Base-by-base conservation (phyloP, 768 basidiomycete species). In the Serendipita sp. region DNA sequence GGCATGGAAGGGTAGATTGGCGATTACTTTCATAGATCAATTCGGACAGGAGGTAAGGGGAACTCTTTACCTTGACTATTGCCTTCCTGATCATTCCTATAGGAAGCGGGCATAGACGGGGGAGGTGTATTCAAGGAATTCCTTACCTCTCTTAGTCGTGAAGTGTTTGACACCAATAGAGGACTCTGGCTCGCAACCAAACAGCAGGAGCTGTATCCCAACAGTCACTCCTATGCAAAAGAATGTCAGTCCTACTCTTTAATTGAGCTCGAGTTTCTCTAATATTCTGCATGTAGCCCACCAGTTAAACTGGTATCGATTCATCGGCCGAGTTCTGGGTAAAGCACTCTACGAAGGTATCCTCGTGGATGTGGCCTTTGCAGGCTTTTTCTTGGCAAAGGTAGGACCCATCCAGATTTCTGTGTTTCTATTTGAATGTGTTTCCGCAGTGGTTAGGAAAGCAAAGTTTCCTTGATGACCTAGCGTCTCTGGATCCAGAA, bases 101-200 rank as follows among this genome's bases (percentile, higher is more conserved):
- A 89, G 88, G 73, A 60, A 32, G 85, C 86, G 16, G 95, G 94
- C 0, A 95, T 98, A 37, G 95, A 97, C 68, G 94, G 95, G 1
- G 94, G 96, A 2, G 96, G 96, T 0, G 86, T 98, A 3, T 98
- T 96, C 79, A 99, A 98, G 73, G 96, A 98, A 73, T 96, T 98
- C 69, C 82, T 98, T 70, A 99, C 93, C 1, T 72, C 72, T 76
- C 38, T 79, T 64, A 68, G 77, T 70, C 2, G 32, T 70, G 95
- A 98, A 72, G 95, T 89, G 0, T 98, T 99, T 67, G 92, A 99
- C 70, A 87, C 89, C 1, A 85, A 98, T 70, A 84, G 92, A 3
- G 96, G 96, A 8, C 76, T 99, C 3, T 99, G 96, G 96, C 78
- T 95, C 32, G 84, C 83, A 32, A 99, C 86, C 65, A 83, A 83